phyloP scores from a whole-genome alignment of 345 rosid species.

The Erucastrum elatum region DNA sequence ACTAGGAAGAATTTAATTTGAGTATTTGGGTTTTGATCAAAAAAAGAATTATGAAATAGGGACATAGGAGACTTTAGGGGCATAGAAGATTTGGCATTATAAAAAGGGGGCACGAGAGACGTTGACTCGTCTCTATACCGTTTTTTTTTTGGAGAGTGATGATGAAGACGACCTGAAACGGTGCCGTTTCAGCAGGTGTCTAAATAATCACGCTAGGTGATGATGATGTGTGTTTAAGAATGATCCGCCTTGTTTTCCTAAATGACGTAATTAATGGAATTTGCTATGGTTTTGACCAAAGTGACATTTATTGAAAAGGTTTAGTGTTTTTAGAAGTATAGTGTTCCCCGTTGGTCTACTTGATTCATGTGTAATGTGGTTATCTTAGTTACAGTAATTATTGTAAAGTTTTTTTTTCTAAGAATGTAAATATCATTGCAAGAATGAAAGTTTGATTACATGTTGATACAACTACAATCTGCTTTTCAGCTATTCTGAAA shows the following conservation, averaged over 20 bases:
- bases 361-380: neutral
- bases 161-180: constrained; percentile 34
- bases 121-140: constrained; percentile 23
- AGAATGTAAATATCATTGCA: neutral
- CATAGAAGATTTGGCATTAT: no score
- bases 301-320: neutral
- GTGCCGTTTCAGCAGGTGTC: constrained; percentile 35
- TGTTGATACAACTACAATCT: neutral
- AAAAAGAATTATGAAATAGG: no score
- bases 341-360: neutral
- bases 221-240: neutral
- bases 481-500: neutral
- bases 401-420: neutral
- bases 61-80: no score
- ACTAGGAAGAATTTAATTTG: no score
- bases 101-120: no score
- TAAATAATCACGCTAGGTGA: constrained; percentile 29
- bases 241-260: neutral
- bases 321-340: neutral
- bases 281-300: neutral
- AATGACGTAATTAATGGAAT: neutral
- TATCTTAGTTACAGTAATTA: neutral
- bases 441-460: neutral
- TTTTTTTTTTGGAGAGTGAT: neutral
- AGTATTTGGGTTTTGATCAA: no score